Percentiles rank a stretch among this genome's conserved stretches.
Conservation (phyloP, 1,139 yeast genomes). For the Saccharomycopsis hybrid region DNA sequence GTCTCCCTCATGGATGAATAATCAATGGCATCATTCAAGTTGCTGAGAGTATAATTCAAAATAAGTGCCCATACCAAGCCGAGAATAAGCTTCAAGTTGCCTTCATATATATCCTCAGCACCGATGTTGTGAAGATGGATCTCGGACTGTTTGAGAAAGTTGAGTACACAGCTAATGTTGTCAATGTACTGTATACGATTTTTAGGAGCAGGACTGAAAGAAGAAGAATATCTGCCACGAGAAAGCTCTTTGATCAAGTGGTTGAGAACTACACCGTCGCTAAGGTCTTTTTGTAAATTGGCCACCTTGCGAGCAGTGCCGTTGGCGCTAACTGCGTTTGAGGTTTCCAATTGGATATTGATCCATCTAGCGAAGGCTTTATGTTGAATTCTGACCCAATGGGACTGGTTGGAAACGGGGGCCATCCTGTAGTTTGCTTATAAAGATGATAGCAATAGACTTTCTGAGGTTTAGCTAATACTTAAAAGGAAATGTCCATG, state of each 20-base stretch:
- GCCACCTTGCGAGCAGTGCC: constrained; percentile 4
- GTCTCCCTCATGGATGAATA: constrained; percentile 37
- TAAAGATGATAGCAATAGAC: no score
- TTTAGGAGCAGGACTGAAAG: constrained; percentile 41
- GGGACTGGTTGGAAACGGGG: no score
- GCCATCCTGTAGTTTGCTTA: no score
- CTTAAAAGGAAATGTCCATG: no score
- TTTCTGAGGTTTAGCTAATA: no score
- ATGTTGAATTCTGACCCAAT: constrained; percentile 41
- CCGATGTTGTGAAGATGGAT: constrained; percentile 54
- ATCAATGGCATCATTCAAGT: constrained; percentile 33
- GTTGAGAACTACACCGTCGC: constrained; percentile 37
- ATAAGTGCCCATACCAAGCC: constrained; percentile 64
- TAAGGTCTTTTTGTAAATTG: constrained; percentile 31
- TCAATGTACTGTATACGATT: constrained; percentile 57
- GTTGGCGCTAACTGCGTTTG: constrained; percentile 7
- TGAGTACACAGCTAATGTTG: constrained; percentile 51
- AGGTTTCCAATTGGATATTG: constrained; percentile 31
- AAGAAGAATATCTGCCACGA: constrained; percentile 26
- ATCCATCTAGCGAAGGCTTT: constrained; percentile 45
- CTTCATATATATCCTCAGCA: constrained; percentile 63
- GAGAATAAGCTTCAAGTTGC: constrained; percentile 54
- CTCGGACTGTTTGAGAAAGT: constrained; percentile 44
- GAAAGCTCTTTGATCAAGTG: constrained; percentile 34
- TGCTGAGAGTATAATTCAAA: constrained; percentile 41